These are phyloP conservation scores for Botrytis fabae DNA, from an alignment of 2,329 filamentous ascomycete genomes.

Conservation along the genomic window DNA sequence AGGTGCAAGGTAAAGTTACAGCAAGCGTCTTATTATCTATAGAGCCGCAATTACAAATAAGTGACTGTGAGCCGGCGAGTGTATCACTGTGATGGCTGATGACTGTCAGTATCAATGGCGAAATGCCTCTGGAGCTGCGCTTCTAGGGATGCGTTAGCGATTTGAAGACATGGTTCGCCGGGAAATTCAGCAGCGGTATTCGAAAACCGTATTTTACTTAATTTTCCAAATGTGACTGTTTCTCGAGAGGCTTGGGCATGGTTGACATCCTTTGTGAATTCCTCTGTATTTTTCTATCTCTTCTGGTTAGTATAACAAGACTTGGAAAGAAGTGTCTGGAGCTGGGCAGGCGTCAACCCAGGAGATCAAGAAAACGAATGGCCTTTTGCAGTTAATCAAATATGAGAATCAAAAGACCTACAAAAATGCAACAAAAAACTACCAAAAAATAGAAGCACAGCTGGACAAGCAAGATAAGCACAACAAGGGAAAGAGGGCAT, in stretches of 20 bases:
- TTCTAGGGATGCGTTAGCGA: neutral
- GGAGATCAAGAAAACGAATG: neutral
- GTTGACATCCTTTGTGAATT: neutral
- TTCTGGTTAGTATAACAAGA: neutral
- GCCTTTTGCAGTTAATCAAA: neutral
- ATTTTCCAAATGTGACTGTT: neutral
- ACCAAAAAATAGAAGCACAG: neutral
- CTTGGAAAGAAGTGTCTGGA: neutral
- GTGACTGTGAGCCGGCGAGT: neutral
- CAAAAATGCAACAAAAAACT: neutral
- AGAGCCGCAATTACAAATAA: neutral
- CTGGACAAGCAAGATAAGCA: neutral
- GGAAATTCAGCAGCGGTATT: constrained; percentile 14
- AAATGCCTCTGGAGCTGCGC: neutral
- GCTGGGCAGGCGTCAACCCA: neutral
- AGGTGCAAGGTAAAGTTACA: neutral
- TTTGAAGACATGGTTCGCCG: constrained; percentile 24
- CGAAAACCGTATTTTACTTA: constrained; percentile 21
- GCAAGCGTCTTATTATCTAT: neutral
- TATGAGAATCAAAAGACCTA: neutral
- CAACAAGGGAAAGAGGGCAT: neutral
- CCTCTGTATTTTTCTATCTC: neutral
- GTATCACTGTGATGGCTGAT: neutral
- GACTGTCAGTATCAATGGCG: neutral
- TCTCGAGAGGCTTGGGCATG: neutral